These are phyloP conservation scores for Musa balbisiana DNA, from an alignment of 202 grass and related monocot species.

Conservation along the genomic window DNA sequence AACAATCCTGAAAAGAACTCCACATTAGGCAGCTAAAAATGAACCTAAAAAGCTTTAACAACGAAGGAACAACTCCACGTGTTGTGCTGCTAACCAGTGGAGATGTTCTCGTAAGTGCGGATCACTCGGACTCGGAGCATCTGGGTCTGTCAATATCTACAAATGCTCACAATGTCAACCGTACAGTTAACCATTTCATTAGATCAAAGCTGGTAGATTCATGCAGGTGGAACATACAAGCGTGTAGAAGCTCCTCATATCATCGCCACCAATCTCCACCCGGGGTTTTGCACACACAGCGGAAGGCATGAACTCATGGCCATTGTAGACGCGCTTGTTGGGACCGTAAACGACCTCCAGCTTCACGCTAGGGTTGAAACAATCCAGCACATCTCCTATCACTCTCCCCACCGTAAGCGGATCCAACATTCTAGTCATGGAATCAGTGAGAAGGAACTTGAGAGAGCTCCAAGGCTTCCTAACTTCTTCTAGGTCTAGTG, in stretches of 20 bases:
- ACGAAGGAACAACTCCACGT: too few species aligned
- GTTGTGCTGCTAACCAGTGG: conserved; percentile 48
- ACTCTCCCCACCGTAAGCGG: conserved; percentile 64
- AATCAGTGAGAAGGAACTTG: neutral
- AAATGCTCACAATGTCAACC: neutral
- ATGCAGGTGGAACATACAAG: conserved; percentile 37
- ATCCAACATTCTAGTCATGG: conserved; percentile 36
- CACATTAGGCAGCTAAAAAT: neutral
- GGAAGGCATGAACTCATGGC: conserved; percentile 57
- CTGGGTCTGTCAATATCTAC: conserved; percentile 91
- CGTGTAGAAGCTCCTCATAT: conserved; percentile 68
- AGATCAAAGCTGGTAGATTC: too few species aligned
- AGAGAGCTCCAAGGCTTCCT: too few species aligned
- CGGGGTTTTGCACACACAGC: conserved; percentile 47
- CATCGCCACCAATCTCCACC: conserved; percentile 46
- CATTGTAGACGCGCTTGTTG: conserved; percentile 52
- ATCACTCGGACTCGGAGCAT: conserved; percentile 89
- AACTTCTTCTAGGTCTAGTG: neutral
- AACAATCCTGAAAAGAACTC: conserved; percentile 50
- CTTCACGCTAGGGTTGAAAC: conserved; percentile 42
- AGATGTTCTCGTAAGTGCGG: conserved; percentile 89
- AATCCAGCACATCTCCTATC: conserved; percentile 77
- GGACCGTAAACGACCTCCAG: conserved; percentile 48
- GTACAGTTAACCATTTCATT: too few species aligned
- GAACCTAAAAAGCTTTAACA: too few species aligned